Evolutionary conservation across 306 rosid species (phyloP).

Genomic region (Trifolium fragiferum): DNA sequence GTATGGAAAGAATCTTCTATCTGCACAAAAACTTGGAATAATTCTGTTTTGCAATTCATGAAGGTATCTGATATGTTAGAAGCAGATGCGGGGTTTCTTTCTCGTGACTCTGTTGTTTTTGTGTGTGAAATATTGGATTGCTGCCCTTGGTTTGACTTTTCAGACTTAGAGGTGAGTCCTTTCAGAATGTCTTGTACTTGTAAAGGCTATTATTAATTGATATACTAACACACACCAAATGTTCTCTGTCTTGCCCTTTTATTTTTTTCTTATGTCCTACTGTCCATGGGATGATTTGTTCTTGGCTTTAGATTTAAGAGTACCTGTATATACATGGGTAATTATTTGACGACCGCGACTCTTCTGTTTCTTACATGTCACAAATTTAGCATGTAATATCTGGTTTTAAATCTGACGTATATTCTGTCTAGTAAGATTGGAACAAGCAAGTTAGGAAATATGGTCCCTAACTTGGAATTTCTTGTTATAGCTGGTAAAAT

Average conservation of each 20-base stretch:
- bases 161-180: slow-evolving; percentile 91
- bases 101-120: slow-evolving; percentile 93
- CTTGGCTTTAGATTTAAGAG: slow-evolving; percentile 35
- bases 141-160: slow-evolving; percentile 99
- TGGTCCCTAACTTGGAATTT: slow-evolving; percentile 44
- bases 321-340: neutral
- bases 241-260: slow-evolving; percentile 18
- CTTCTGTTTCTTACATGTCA: slow-evolving; percentile 31
- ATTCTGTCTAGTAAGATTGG: slow-evolving; percentile 40
- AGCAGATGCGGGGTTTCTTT: slow-evolving; percentile 96
- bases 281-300: slow-evolving; percentile 11
- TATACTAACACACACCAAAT: slow-evolving; percentile 20
- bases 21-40: slow-evolving; percentile 99
- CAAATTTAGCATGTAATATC: slow-evolving; percentile 34
- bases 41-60: slow-evolving; percentile 99
- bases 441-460: slow-evolving; percentile 43
- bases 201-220: slow-evolving; percentile 25
- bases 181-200: slow-evolving; percentile 31
- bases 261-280: slow-evolving; percentile 15
- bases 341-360: slow-evolving; percentile 20
- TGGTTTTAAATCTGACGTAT: slow-evolving; percentile 42
- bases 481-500: slow-evolving; percentile 41
- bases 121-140: slow-evolving; percentile 98
- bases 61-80: slow-evolving; percentile 98
- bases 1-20: slow-evolving; percentile 99